Conservation (phyloP, 2,329 filamentous ascomycete species). For the Hypomyces perniciosus region DNA sequence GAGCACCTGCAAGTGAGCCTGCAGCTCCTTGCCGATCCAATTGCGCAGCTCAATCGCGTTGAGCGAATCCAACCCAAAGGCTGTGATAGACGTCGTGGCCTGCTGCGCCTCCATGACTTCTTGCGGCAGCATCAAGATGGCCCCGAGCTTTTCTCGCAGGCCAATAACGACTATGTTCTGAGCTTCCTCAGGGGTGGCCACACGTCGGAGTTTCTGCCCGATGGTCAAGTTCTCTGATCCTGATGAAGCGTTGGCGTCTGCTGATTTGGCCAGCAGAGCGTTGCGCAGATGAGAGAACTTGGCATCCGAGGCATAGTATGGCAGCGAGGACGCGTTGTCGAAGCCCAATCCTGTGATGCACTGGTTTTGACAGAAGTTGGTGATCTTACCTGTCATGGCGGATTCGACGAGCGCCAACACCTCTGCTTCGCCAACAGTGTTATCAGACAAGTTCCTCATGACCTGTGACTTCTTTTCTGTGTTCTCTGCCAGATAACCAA, state of each 20-base stretch:
- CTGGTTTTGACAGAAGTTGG: slow-evolving; percentile 39
- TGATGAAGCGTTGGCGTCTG: slow-evolving; percentile 6
- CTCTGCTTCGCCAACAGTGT: slow-evolving; percentile 48
- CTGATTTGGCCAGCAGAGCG: slow-evolving; percentile 24
- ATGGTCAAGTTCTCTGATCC: slow-evolving; percentile 13
- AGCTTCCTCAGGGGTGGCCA: slow-evolving; percentile 17
- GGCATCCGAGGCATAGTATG: slow-evolving; percentile 49
- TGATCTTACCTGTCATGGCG: slow-evolving; percentile 42
- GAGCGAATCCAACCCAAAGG: slow-evolving; percentile 38
- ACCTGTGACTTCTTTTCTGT: slow-evolving; percentile 37
- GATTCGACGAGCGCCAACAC: slow-evolving; percentile 48
- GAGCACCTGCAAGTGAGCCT: slow-evolving; percentile 43
- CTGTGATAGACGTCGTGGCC: slow-evolving; percentile 18
- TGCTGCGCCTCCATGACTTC: slow-evolving; percentile 18
- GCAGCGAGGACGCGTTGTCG: slow-evolving; percentile 34
- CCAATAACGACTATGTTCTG: slow-evolving; percentile 20
- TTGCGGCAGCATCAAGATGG: slow-evolving; percentile 25
- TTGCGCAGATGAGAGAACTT: slow-evolving; percentile 47
- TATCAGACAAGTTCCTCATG: slow-evolving; percentile 41
- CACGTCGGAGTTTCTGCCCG: slow-evolving; percentile 15
- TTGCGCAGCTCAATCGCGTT: slow-evolving; percentile 46
- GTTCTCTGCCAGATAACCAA: slow-evolving; percentile 46
- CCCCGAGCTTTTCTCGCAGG: slow-evolving; percentile 28
- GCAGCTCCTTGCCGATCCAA: slow-evolving; percentile 41
- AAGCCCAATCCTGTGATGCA: slow-evolving; percentile 50